Conservation (phyloP, 108 stramenopile genomes). For the Cyclotella distinguenda region DNA sequence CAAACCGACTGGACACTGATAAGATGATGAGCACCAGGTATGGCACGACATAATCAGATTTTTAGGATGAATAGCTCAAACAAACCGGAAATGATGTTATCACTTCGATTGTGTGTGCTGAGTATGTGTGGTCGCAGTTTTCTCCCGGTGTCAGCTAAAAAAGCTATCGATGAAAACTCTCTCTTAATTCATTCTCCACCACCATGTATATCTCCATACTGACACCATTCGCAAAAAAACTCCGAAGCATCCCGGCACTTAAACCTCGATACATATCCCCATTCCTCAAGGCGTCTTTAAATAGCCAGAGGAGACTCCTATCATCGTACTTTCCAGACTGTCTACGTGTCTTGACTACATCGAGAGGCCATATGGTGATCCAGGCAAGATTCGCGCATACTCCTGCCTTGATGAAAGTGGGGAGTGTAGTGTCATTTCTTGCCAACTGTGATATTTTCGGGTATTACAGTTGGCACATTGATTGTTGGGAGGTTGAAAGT, state of each 20-base stretch:
- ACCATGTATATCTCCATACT: slow-evolving; percentile 78
- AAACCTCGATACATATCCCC: slow-evolving; percentile 74
- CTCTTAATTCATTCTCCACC: slow-evolving; percentile 47
- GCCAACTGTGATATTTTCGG: not conserved
- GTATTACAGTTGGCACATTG: too few relatives aligned
- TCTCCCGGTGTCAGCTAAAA: not conserved
- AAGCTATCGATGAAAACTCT: not conserved
- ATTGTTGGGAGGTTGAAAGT: too few relatives aligned
- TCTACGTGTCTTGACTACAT: slow-evolving; percentile 75
- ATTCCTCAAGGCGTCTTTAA: slow-evolving; percentile 47
- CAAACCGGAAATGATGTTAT: too few relatives aligned
- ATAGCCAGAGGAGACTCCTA: slow-evolving; percentile 25
- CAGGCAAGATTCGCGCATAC: slow-evolving; percentile 82
- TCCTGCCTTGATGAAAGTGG: slow-evolving; percentile 70
- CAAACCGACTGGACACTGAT: too few relatives aligned
- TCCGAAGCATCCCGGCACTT: slow-evolving; percentile 63
- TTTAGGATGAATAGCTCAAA: too few relatives aligned
- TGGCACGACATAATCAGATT: too few relatives aligned
- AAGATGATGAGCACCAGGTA: too few relatives aligned
- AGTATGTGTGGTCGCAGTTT: not conserved
- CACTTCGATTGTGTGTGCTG: too few relatives aligned
- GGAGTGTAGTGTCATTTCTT: not conserved
- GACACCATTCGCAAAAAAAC: slow-evolving; percentile 70
- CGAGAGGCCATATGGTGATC: slow-evolving; percentile 80
- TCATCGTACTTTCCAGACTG: slow-evolving; percentile 73